A percentile compares a stretch with the other conserved stretches of the same genome.
Conservation (phyloP, 306 rosid species). For the Pueraria montana region DNA sequence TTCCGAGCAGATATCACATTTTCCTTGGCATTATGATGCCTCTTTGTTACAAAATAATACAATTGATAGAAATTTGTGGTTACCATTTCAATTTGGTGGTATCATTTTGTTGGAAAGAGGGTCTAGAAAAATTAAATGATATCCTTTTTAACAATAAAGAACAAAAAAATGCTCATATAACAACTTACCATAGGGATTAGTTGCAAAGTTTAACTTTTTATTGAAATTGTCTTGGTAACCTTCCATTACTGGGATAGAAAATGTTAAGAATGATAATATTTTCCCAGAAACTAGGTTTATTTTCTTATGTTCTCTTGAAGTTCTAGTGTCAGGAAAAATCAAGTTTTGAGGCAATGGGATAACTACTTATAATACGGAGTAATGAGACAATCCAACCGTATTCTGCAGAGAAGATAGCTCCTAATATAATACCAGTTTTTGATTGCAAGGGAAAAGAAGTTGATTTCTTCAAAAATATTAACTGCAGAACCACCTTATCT, state of each 20-base stretch:
- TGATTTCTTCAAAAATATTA: slow-evolving; percentile 21
- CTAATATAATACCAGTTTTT: slow-evolving; percentile 36
- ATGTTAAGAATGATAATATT: slow-evolving; percentile 13
- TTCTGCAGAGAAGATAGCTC: slow-evolving; percentile 19
- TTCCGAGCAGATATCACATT: slow-evolving; percentile 2
- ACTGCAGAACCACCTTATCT: slow-evolving; percentile 16
- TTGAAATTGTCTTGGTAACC: slow-evolving; percentile 27
- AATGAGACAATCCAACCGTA: not conserved
- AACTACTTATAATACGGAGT: not conserved
- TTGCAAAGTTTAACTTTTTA: slow-evolving; percentile 23
- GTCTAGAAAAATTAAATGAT: slow-evolving; percentile 5
- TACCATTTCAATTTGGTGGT: slow-evolving; percentile 1
- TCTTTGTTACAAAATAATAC: not conserved
- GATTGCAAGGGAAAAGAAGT: slow-evolving; percentile 1
- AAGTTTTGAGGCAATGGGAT: slow-evolving; percentile 3
- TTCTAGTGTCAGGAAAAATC: not conserved
- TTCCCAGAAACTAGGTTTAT: slow-evolving; percentile 14
- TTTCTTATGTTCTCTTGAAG: not conserved
- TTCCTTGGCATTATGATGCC: slow-evolving; percentile 32
- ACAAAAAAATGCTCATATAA: not conserved
- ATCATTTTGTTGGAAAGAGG: slow-evolving; percentile 21
- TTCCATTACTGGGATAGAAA: slow-evolving; percentile 13
- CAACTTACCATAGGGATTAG: not conserved
- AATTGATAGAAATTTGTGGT: slow-evolving; percentile 6
- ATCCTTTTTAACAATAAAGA: not conserved